A percentile compares a stretch with the other conserved stretches of the same genome.
Conservation (phyloP, 2,329 filamentous ascomycete species). For the Paecilomyces fulvus region DNA sequence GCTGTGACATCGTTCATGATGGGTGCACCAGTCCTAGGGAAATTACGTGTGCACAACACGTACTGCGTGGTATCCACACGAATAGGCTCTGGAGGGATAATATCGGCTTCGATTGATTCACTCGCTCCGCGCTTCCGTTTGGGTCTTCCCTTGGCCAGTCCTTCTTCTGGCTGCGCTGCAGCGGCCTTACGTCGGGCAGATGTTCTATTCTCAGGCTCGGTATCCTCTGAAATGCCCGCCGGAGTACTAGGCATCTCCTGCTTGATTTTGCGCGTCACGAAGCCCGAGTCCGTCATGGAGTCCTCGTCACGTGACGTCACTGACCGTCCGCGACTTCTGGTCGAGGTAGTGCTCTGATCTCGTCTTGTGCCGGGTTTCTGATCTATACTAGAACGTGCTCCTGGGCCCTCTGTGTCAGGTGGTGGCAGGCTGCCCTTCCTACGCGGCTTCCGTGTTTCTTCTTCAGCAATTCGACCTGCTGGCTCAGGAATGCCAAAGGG, state of each 20-base stretch:
- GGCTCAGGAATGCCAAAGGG: slow-evolving; percentile 17
- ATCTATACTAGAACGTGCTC: slow-evolving; percentile 17
- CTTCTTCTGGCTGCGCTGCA: slow-evolving; percentile 14
- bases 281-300: slow-evolving; percentile 10
- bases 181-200: slow-evolving; percentile 20
- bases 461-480: slow-evolving; percentile 7
- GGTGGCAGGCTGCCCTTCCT: slow-evolving; percentile 11
- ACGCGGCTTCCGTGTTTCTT: slow-evolving; percentile 12
- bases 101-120: slow-evolving; percentile 23
- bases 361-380: slow-evolving; percentile 18
- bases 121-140: slow-evolving; percentile 35
- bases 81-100: slow-evolving; percentile 15
- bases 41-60: slow-evolving; percentile 36
- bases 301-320: slow-evolving; percentile 27
- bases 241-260: slow-evolving; percentile 28
- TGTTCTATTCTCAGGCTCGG: slow-evolving; percentile 21
- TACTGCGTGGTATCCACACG: slow-evolving; percentile 25
- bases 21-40: slow-evolving; percentile 60
- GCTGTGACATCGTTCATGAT: slow-evolving; percentile 69
- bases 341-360: slow-evolving; percentile 26
- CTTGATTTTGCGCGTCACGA: slow-evolving; percentile 18
- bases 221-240: slow-evolving; percentile 21
- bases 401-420: slow-evolving; percentile 12
- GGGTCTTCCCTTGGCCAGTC: slow-evolving; percentile 17
- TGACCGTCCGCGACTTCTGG: slow-evolving; percentile 29